A percentile compares a stretch with the other conserved stretches of the same genome.
Conservation (phyloP, 257 asterid species). For the Solanum raphanifolium region DNA sequence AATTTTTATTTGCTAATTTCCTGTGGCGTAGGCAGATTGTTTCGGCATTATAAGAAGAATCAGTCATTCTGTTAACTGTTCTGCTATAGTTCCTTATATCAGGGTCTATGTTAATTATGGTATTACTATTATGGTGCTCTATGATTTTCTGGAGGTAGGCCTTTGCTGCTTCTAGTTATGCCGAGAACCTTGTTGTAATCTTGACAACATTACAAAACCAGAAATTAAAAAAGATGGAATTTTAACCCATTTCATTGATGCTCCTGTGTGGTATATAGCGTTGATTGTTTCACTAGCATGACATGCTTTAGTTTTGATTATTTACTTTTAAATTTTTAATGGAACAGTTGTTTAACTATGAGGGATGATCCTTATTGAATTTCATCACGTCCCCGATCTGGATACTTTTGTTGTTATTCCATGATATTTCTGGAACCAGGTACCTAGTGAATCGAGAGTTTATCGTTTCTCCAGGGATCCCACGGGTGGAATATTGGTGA, state of each 20-base stretch:
- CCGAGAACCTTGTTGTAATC: conserved; percentile 21
- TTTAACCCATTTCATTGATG: conserved; percentile 15
- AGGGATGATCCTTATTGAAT: background rate
- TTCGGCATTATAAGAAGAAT: conserved; percentile 27
- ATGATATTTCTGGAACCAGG: background rate
- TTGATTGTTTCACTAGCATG: conserved; percentile 2
- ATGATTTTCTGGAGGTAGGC: conserved; percentile 23
- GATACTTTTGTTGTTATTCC: background rate
- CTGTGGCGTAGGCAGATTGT: conserved; percentile 45
- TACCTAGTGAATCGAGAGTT: background rate
- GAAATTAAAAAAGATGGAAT: conserved; percentile 13
- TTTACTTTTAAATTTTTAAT: too few relatives aligned
- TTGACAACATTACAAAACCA: conserved; percentile 22
- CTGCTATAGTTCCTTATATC: conserved; percentile 28
- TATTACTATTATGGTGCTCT: conserved; percentile 17
- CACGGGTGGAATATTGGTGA: background rate
- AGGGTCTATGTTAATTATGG: conserved; percentile 24
- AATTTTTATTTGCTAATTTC: conserved; percentile 34
- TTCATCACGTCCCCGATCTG: background rate
- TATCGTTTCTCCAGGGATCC: background rate
- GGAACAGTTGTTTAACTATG: too few relatives aligned
- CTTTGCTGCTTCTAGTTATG: conserved; percentile 24
- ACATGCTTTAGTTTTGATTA: background rate
- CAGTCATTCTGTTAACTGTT: conserved; percentile 40
- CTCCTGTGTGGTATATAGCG: background rate